Percentiles rank a stretch among this genome's conserved stretches.
Conservation (phyloP, 140 eudicot species). For the Senecio squalidus region DNA sequence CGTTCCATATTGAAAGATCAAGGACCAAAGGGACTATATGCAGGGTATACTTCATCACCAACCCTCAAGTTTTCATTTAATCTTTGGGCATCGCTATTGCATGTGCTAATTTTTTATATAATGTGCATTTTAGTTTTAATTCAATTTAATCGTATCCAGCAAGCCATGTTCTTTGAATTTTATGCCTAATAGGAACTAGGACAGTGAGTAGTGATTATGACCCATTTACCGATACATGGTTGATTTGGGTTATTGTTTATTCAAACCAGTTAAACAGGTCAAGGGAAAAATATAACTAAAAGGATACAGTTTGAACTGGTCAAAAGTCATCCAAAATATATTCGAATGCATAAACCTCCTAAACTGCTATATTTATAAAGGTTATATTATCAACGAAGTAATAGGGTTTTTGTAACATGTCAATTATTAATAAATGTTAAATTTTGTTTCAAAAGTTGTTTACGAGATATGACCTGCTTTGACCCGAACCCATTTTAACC, state of each 20-base stretch:
- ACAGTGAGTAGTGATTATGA: background rate
- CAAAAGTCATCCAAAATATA: background rate
- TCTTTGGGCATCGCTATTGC: background rate
- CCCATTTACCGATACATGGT: background rate
- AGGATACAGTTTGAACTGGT: too few relatives aligned
- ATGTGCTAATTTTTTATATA: background rate
- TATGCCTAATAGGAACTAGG: background rate
- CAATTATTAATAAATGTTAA: background rate
- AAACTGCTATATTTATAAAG: background rate
- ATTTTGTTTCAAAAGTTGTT: too few relatives aligned
- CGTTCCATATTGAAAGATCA: conserved; percentile 94
- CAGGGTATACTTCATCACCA: conserved; percentile 51
- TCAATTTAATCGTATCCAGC: background rate
- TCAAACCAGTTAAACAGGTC: background rate
- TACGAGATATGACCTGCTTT: background rate
- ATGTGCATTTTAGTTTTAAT: background rate
- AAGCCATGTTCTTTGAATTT: background rate
- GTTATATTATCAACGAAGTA: background rate
- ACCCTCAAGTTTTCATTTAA: background rate
- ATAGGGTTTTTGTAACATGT: background rate
- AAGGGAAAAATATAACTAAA: background rate
- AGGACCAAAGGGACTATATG: conserved; percentile 82
- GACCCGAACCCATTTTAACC: background rate
- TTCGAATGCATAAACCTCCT: background rate
- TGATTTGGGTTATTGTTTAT: background rate